Evolutionary conservation across 2,329 filamentous ascomycete species (phyloP).

Genomic region (Aureobasidium subglaciale): DNA sequence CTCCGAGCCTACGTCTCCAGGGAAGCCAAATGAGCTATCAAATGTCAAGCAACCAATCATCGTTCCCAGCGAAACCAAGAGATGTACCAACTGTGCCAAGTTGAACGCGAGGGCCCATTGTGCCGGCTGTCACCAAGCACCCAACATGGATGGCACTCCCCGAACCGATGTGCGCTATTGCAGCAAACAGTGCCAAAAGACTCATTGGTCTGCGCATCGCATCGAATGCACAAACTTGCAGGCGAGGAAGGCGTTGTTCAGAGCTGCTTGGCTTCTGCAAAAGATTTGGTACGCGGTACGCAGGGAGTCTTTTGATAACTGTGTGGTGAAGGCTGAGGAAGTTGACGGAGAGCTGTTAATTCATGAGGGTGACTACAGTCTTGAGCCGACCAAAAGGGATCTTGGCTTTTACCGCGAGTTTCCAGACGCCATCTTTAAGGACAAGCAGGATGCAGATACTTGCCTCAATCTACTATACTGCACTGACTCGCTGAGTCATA

Average conservation of each 20-base stretch:
- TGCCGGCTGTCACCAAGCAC: not conserved
- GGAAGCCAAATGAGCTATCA: not conserved
- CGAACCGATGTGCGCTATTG: conserved; percentile 13
- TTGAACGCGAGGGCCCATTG: not conserved
- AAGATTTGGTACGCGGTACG: conserved; percentile 16
- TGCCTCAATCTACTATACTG: not conserved
- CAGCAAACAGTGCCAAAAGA: conserved; percentile 15
- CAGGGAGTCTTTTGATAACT: conserved; percentile 12
- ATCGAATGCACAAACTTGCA: not conserved
- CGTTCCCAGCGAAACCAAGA: not conserved
- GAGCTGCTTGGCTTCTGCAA: conserved; percentile 20
- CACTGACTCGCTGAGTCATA: not conserved
- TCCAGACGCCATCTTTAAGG: conserved; percentile 8
- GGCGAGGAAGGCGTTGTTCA: conserved; percentile 16
- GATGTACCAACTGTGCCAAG: not conserved
- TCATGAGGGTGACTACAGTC: not conserved
- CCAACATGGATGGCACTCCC: not conserved
- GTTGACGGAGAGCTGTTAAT: conserved; percentile 5
- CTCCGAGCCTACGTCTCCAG: not conserved
- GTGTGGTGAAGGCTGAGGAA: not conserved
- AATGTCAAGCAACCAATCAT: not conserved
- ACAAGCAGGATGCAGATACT: conserved; percentile 11
- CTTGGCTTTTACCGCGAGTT: not conserved
- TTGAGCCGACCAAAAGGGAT: not conserved
- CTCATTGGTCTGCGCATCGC: conserved; percentile 15